Evolutionary conservation across 31 red algal species (phyloP), one percentile per base, ranked within the genome.

Genomic region (Odonthalia washingtoniensis): DNA sequence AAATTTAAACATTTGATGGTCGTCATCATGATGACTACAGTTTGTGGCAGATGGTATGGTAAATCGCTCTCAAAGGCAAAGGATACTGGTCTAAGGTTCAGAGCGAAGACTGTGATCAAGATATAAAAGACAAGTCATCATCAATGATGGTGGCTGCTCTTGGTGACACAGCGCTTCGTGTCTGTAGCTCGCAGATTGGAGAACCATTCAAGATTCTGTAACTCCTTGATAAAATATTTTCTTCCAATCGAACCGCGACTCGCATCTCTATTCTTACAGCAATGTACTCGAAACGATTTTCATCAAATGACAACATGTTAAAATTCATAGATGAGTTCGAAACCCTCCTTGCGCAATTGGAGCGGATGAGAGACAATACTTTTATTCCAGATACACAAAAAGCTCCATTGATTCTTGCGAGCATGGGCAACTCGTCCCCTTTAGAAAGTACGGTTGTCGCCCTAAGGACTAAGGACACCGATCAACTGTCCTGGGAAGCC

Each of bases 401-500:
- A 70, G n/a, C 14, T 12, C 66, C 66, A 33, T 26, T 70, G 9
- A 18, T 70, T 6, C 33, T 70, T 9, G 66, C 66, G 14, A 70
- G 66, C 66, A 70, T 30, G 49, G 66, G 66, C 33, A 28, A 70
- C 6, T 33, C n/a, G 66, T 70, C 66, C 27, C 28, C 66, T 36
- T 36, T 70, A 12, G 66, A 70, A 36, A 28, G 28, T 12, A 70
- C 66, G 6, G 33, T 70, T 30, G 66, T 26, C 33, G 66, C 66
- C 12, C 66, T 70, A 6, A 6, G 66, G 6, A 28, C 33, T 9
- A 21, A 30, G 66, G 66, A 70, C 12, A 9, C n/a, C 66, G 66
- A 70, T 26, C 28, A 70, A 70, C 66, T 70, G n/a, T 33, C 66
- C 9, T 70, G 66, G 66, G 66, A 70, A 12, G 66, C 66, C n/a